These are phyloP conservation scores for Colletotrichum brevisporum DNA, from an alignment of 2,329 filamentous ascomycete species.

Conservation along the genomic window DNA sequence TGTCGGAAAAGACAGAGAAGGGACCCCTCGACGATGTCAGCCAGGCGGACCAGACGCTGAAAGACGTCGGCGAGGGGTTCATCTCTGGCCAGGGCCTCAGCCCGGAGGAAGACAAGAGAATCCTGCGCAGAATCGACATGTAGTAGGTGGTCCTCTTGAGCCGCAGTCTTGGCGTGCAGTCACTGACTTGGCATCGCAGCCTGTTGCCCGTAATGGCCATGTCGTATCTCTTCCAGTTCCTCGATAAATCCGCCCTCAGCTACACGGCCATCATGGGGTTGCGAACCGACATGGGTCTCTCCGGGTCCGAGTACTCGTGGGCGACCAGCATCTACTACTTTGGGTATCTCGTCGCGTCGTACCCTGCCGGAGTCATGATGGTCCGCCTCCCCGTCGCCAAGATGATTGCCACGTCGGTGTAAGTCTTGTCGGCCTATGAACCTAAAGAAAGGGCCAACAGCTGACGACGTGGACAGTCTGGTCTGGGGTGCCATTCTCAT, in stretches of 20 bases:
- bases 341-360: conserved; percentile 58
- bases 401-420: conserved; percentile 42
- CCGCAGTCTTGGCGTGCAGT: conserved; percentile 37
- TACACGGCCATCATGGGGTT: conserved; percentile 62
- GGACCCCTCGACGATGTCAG: neutral
- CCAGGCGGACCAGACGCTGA: conserved; percentile 46
- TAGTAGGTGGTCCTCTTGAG: conserved; percentile 63
- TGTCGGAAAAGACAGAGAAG: conserved; percentile 21
- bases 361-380: conserved; percentile 59
- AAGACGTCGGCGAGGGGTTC: conserved; percentile 80
- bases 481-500: conserved; percentile 45
- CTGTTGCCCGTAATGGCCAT: conserved; percentile 65
- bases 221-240: conserved; percentile 32
- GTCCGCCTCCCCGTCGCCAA: conserved; percentile 54
- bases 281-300: conserved; percentile 58
- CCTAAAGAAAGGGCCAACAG: no score
- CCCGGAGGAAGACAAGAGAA: conserved; percentile 74
- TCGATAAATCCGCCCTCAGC: conserved; percentile 46
- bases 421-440: neutral
- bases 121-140: conserved; percentile 39
- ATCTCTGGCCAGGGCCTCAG: conserved; percentile 80
- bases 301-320: conserved; percentile 67
- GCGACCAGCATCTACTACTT: conserved; percentile 65
- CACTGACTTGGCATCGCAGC: conserved; percentile 54
- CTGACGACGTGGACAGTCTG: conserved; percentile 21